phyloP scores from a whole-genome alignment of 2,329 filamentous ascomycete species.

The Ceratocystis eucalypticola region DNA sequence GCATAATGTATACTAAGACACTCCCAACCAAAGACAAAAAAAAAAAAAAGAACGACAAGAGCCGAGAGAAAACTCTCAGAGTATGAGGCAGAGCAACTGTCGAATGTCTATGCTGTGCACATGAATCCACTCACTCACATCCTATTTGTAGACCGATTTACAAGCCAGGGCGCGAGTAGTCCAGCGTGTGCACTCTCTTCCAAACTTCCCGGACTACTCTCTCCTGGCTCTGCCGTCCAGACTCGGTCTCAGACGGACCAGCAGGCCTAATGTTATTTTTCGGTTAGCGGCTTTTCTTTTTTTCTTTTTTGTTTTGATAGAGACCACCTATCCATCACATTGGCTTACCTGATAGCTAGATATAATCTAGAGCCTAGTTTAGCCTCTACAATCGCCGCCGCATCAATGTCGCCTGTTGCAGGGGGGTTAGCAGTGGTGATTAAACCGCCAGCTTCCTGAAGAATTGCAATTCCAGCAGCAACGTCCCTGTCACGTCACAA shows the following conservation, averaged over 20 bases:
- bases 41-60: neutral
- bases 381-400: conserved; percentile 39
- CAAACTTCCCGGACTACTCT: conserved; percentile 59
- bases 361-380: conserved; percentile 56
- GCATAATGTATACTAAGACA: conserved; percentile 1
- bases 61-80: neutral
- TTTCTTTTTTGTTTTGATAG: neutral
- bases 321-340: neutral
- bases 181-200: conserved; percentile 50
- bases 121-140: neutral
- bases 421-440: conserved; percentile 64
- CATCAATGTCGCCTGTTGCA: conserved; percentile 37
- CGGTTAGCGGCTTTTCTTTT: neutral
- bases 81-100: neutral
- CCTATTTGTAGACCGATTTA: neutral
- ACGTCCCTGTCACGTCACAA: conserved; percentile 43
- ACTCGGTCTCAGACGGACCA: conserved; percentile 46
- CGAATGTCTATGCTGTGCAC: neutral
- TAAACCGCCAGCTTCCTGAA: conserved; percentile 60
- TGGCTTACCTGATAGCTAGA: conserved; percentile 48
- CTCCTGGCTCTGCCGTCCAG: conserved; percentile 53
- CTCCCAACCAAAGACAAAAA: neutral
- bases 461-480: conserved; percentile 58
- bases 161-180: conserved; percentile 41
- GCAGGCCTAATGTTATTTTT: conserved; percentile 39